Percentiles rank a stretch among this genome's conserved stretches.
These are phyloP conservation scores for Platanthera guangdongensis DNA, from an alignment of 106 monocot species.

Conservation along the genomic window DNA sequence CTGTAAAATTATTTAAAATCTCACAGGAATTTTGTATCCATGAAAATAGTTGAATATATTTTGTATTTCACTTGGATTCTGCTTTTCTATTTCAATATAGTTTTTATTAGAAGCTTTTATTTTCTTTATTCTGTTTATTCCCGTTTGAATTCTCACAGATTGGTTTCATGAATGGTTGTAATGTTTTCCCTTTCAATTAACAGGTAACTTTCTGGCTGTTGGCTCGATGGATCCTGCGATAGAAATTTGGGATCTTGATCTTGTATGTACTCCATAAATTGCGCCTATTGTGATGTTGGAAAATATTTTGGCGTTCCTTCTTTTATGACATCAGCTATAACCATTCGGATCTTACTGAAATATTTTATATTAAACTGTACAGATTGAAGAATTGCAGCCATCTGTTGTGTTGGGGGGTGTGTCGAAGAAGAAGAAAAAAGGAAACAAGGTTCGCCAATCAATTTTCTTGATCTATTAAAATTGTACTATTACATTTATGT, in stretches of 20 bases:
- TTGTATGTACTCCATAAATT: slow-evolving; percentile 36
- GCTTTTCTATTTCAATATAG: neutral
- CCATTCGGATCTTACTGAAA: neutral
- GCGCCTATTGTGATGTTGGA: neutral
- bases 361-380: slow-evolving; percentile 8
- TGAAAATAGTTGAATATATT: neutral
- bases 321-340: neutral
- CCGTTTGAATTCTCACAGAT: neutral
- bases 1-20: neutral
- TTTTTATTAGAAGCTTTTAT: neutral
- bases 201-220: slow-evolving; percentile 93
- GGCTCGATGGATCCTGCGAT: slow-evolving; percentile 83
- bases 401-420: slow-evolving; percentile 59
- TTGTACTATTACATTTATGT: no score
- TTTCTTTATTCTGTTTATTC: neutral
- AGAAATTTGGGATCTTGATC: slow-evolving; percentile 94
- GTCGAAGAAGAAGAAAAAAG: slow-evolving; percentile 46
- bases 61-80: neutral
- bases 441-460: slow-evolving; percentile 35
- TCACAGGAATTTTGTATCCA: neutral
- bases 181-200: slow-evolving; percentile 1
- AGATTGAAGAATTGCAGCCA: slow-evolving; percentile 84
- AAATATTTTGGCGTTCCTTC: neutral
- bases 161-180: neutral
- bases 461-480: neutral